Evolutionary conservation across 1,284 basidiomycete species (phyloP), one percentile per base, ranked within the genome.

Genomic region (Cryptococcus neoformans): DNA sequence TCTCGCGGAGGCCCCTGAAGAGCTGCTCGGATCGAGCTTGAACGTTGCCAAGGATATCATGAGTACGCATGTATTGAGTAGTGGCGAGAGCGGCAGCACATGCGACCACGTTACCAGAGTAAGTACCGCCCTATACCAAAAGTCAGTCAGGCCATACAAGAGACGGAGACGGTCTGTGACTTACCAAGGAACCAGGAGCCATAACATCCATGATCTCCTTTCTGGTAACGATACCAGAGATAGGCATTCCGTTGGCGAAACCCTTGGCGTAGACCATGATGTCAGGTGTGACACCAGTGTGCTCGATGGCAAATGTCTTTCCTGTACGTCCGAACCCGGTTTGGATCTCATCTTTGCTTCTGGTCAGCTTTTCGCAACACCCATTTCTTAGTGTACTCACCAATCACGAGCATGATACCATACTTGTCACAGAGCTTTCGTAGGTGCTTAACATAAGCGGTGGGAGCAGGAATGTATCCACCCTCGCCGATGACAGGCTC

Each of bases 401-500:
- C 90, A 47, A 87, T 77, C 63, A 92, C 66, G 37, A 80, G 64
- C 16, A 80, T 60, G 52, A 95, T 90, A 4, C 83, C 85, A 69
- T 96, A 81, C 73, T 88, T 82, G 71, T 94, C 90, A 77, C 93
- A 96, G 35, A 93, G 82, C 60, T 83, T 80, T 53, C 92, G 81
- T 50, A 97, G 74, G 28, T 89, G 90, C 50, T 84, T 80, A 59
- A 97, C 77, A 80, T 88, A 97, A 35, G 84, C 83, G 1, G 83
- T 68, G 0, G 92, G 90, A 0, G 92, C 89, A 28, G 90, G 87
- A 10, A 96, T 87, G 76, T 97, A 97, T 2, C 93, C 93, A 63
- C 90, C 92, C 77, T 95, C 92, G 40, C 92, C 92, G 21, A 96
- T 81, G 4, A 96, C 87, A 48, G 93, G 89, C 79, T 97, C 93